Conservation (phyloP, 2,329 filamentous ascomycete species). For the Remersonia thermophila region DNA sequence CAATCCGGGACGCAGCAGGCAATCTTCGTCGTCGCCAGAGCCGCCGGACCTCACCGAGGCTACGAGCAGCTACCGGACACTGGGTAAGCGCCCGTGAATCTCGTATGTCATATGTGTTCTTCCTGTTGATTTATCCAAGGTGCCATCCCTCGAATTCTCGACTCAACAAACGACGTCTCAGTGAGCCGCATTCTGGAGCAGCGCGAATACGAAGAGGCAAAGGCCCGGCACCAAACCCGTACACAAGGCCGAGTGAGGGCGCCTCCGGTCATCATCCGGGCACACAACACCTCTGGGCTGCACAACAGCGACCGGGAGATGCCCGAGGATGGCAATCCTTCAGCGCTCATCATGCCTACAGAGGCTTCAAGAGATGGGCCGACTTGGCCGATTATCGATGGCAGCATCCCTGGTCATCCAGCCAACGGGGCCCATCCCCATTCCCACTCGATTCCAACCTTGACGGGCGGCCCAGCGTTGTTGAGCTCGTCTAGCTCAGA, state of each 20-base stretch:
- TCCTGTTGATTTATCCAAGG: neutral
- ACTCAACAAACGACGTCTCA: constrained; percentile 4
- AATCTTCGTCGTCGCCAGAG: constrained; percentile 78
- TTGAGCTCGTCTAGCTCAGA: too few relatives aligned
- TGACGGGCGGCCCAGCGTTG: too few relatives aligned
- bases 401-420: too few relatives aligned
- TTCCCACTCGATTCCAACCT: too few relatives aligned
- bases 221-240: neutral
- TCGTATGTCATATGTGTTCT: neutral
- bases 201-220: constrained; percentile 6
- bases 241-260: constrained; percentile 3
- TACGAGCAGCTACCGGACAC: constrained; percentile 1
- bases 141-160: constrained; percentile 3
- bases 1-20: constrained; percentile 36
- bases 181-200: constrained; percentile 5
- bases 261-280: constrained; percentile 2
- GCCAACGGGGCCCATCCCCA: too few relatives aligned
- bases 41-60: neutral
- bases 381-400: too few relatives aligned
- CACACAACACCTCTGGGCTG: neutral
- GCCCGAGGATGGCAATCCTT: too few relatives aligned
- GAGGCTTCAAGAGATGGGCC: too few relatives aligned
- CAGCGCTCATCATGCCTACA: too few relatives aligned
- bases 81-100: neutral
- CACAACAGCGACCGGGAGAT: too few relatives aligned